A percentile compares a stretch with the other conserved stretches of the same genome.
Conservation (phyloP, 768 basidiomycete genomes). For the Antrodiella citrinella region DNA sequence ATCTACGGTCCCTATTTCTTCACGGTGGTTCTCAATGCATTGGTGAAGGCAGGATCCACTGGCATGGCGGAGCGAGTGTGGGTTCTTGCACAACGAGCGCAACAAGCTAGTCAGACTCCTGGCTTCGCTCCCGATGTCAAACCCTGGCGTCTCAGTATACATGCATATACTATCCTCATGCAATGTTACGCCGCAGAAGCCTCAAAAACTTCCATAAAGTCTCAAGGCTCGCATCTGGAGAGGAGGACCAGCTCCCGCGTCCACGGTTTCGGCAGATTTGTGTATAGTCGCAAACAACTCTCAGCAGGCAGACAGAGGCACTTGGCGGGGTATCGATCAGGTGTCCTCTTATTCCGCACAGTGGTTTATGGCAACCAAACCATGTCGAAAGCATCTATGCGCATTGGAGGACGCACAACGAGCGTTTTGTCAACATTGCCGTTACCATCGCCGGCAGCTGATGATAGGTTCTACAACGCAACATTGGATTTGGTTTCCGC, state of each 20-base stretch:
- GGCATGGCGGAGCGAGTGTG: conserved; percentile 59
- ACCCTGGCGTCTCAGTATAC: conserved; percentile 60
- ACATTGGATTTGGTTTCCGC: conserved; percentile 37
- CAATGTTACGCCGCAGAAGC: conserved; percentile 46
- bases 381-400: conserved; percentile 8
- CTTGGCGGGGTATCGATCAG: conserved; percentile 11
- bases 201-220: conserved; percentile 5
- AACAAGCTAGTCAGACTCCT: conserved; percentile 42
- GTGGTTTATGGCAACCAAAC: conserved; percentile 15
- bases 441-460: conserved; percentile 35
- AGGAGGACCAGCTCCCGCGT: conserved; percentile 17
- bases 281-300: conserved; percentile 14
- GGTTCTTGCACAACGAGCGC: conserved; percentile 50
- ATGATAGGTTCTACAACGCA: conserved; percentile 65
- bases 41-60: conserved; percentile 46
- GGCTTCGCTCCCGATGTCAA: conserved; percentile 15
- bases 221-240: too few species aligned
- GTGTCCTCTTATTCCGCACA: conserved; percentile 24
- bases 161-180: conserved; percentile 70
- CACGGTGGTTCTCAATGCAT: conserved; percentile 48
- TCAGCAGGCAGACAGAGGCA: conserved; percentile 14
- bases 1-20: conserved; percentile 54
- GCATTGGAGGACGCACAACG: conserved; percentile 16
- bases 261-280: conserved; percentile 21
- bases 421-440: conserved; percentile 14